Evolutionary conservation across 73 alveolate genomes (phyloP).

Genomic region (Diophrys sp.): DNA sequence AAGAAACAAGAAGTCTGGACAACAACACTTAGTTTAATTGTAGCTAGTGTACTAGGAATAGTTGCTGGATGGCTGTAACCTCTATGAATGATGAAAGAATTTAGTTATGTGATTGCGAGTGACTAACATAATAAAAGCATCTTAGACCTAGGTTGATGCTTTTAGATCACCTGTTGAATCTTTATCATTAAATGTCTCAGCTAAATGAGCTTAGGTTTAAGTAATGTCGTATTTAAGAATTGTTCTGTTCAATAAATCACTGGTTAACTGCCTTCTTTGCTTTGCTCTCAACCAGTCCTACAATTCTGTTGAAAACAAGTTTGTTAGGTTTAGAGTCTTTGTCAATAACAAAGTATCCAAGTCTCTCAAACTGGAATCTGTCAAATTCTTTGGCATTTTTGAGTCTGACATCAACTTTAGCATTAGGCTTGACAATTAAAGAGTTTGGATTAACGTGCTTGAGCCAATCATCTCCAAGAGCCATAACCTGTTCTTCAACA

Average conservation of each 20-base stretch:
- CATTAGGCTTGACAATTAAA: constrained; percentile 65
- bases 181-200: too few species aligned
- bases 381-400: constrained; percentile 74
- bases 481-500: constrained; percentile 74
- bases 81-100: too few species aligned
- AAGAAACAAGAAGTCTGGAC: too few species aligned
- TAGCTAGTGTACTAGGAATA: too few species aligned
- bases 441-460: constrained; percentile 89
- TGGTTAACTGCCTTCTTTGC: constrained; percentile 56
- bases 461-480: constrained; percentile 78
- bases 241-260: not conserved
- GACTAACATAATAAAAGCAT: too few species aligned
- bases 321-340: constrained; percentile 77
- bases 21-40: too few species aligned
- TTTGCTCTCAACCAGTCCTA: constrained; percentile 71
- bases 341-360: constrained; percentile 96
- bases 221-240: not conserved
- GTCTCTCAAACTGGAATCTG: constrained; percentile 95
- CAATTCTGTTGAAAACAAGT: constrained; percentile 79
- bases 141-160: too few species aligned
- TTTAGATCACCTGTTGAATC: too few species aligned
- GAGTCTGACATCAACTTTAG: constrained; percentile 78
- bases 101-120: too few species aligned
- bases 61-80: too few species aligned
- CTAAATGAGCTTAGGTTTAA: not conserved